A percentile compares a stretch with the other conserved stretches of the same genome.
Conservation (phyloP, 129 eudicot species). For the Ambrosia artemisiifolia region DNA sequence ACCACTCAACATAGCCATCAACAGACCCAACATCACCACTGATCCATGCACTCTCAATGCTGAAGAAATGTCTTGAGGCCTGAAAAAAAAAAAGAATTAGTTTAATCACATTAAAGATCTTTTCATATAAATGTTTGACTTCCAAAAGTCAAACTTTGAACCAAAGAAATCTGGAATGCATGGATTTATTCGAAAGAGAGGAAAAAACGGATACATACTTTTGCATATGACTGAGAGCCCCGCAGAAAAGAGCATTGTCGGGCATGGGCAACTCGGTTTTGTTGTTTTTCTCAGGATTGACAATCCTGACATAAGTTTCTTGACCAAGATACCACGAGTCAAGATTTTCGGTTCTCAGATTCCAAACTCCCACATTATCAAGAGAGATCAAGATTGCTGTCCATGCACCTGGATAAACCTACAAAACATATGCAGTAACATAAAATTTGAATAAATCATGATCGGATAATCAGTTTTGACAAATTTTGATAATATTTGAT, state of each 20-base stretch:
- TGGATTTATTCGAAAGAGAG: background rate
- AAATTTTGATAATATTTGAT: background rate
- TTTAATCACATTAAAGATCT: no score
- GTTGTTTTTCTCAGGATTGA: constrained; percentile 44
- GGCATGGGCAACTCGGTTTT: constrained; percentile 44
- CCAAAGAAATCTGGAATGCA: background rate
- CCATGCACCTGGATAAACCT: constrained; percentile 43
- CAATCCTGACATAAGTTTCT: constrained; percentile 48
- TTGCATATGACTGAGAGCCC: constrained; percentile 43
- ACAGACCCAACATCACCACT: constrained; percentile 22
- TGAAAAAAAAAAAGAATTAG: no score
- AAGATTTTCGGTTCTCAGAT: constrained; percentile 52
- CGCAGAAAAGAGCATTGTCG: constrained; percentile 45
- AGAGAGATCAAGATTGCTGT: constrained; percentile 39
- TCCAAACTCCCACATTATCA: constrained; percentile 50
- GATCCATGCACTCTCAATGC: constrained; percentile 34
- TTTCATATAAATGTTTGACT: no score
- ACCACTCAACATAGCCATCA: constrained; percentile 26
- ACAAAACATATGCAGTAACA: background rate
- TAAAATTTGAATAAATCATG: background rate
- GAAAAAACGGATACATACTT: constrained; percentile 23
- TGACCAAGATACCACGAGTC: constrained; percentile 60
- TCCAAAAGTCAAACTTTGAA: constrained; percentile 4
- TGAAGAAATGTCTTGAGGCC: constrained; percentile 62
- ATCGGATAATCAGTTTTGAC: background rate